Base-by-base conservation (phyloP, 2,329 filamentous ascomycete genomes). In the Cadophora luteo-olivacea region DNA sequence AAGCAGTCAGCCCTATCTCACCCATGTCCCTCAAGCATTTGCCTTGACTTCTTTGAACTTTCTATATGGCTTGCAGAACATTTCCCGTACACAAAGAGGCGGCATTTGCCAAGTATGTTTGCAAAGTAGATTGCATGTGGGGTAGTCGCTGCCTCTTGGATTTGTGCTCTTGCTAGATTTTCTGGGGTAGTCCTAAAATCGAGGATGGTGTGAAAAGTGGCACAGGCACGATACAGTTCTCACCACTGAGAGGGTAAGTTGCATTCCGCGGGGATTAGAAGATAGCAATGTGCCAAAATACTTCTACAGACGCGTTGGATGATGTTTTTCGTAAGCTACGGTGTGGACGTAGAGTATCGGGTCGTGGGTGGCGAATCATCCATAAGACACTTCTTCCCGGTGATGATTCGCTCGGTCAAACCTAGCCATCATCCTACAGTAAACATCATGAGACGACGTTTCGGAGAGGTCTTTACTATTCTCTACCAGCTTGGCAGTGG, bases 1-100 rank as follows among this genome's bases (percentile, higher is more conserved):
- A 58, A 19, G 55, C 7, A n/a, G 19, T 58, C 55, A 58, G 33
- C 55, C 33, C 55, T 24, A 58, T 33, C 55, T 11, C 22, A 22
- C 45, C 45, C 45, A 41, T 24, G 57, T 38, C 33, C 25, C 22
- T 7, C 4, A 19, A 25, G 11, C 36, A 38, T 25, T 25, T 25
- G 38, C 22, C 16, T 58, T 33, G 19, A 4, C 12, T 22, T 58
- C 3, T 36, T 38, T 22, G 19, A 33, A 11, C 4, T 41, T 41
- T 58, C 54, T 24, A 5, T 25, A 19, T 29, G 51, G 24, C 41
- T 45, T 16, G 12, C 4, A 45, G 41, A 45, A 16, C 29, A 29
- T 29, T 7, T 54, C 29, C 12, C 51, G 16, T n/a, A 19, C n/a
- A 8, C 16, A 25, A 55, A 33, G 12, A 16, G 33, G 25, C 25